phyloP scores from a whole-genome alignment of 257 asterid species.

The Voacanga thouarsii region DNA sequence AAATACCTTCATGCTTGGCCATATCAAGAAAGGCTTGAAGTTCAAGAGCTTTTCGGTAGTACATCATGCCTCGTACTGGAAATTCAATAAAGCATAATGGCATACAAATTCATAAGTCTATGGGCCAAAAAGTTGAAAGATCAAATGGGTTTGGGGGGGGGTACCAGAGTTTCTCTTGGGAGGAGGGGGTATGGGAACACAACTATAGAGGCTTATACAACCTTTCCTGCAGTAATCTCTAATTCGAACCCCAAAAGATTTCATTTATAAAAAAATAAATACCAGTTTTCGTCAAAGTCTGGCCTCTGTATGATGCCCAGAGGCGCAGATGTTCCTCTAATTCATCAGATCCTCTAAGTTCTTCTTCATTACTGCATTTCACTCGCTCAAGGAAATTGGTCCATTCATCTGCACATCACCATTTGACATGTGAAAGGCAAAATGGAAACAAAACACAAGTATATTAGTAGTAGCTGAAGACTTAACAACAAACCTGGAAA shows the following conservation, averaged over 20 bases:
- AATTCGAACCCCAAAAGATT: neutral
- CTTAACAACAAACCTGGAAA: constrained; percentile 73
- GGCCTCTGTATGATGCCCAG: constrained; percentile 99
- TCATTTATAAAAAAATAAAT: neutral
- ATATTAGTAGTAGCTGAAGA: constrained; percentile 9
- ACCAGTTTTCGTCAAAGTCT: constrained; percentile 96
- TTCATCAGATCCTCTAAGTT: constrained; percentile 75
- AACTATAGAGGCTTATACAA: neutral
- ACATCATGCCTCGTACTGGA: constrained; percentile 99
- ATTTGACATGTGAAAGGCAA: constrained; percentile 14
- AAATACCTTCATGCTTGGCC: constrained; percentile 96
- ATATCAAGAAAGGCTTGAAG: constrained; percentile 99
- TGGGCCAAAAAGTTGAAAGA: constrained; percentile 6
- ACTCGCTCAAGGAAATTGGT: constrained; percentile 92
- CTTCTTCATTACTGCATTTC: constrained; percentile 58
- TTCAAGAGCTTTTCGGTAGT: constrained; percentile 93
- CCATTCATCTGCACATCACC: constrained; percentile 77
- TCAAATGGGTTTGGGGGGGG: constrained; percentile 4
- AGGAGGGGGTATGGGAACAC: neutral
- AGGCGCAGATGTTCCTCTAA: constrained; percentile 86
- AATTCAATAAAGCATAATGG: neutral
- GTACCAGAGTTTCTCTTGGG: neutral
- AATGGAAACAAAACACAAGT: constrained; percentile 19
- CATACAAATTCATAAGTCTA: constrained; percentile 6
- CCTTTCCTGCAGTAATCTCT: neutral